Base-by-base conservation (phyloP, 164 flowering plant species). In the Vitis rupestris region DNA sequence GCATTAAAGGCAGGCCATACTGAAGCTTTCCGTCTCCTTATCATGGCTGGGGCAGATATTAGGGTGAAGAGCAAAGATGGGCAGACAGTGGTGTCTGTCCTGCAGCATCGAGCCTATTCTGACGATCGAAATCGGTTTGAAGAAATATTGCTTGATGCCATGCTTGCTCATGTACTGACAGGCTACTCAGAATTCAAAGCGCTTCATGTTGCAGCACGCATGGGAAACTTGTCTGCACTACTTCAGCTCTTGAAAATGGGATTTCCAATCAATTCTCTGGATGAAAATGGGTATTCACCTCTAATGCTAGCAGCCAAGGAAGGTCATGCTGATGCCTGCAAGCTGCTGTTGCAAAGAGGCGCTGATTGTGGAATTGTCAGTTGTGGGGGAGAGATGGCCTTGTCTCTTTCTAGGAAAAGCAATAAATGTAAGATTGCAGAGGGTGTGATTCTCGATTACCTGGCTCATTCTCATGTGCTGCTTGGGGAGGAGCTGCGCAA, bases 301-400 rank as follows among this genome's bases (percentile, higher is more conserved):
- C 63, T 67, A n/a, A 67, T 67, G 70, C 12, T 67, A 17, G 70
- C 70, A 57, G 61, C 70, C 51, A 67, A 67, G 52, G 70, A 67
- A 58, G 70, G 70, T n/a, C 49, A 67, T 48, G 70, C 70, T 48
- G 54, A 49, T 16, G 37, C 63, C 14, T 67, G 70, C 63, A 57
- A 58, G 70, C 37, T 67, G 52, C 49, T 67, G 48, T 31, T 67
- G n/a, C 63, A 57, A 47, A 67, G 49, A 9, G 70, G 63, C 11
- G 54, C 70, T 58, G 47, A 67, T n/a, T 56, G 49, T 16, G 51
- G 29, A 8, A 66, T 66, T 6, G 10, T 15, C 48, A 66, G 31
- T 31, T 11, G 19, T 57, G 19, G 37, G 12, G 70, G 63, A 1
- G 70, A 67, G 63, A 67, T 63, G 3, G 63, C 63, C 44, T 58